Conservation (phyloP, 192 early-diverging fungal genomes). For the Rhizophagus sp. region DNA sequence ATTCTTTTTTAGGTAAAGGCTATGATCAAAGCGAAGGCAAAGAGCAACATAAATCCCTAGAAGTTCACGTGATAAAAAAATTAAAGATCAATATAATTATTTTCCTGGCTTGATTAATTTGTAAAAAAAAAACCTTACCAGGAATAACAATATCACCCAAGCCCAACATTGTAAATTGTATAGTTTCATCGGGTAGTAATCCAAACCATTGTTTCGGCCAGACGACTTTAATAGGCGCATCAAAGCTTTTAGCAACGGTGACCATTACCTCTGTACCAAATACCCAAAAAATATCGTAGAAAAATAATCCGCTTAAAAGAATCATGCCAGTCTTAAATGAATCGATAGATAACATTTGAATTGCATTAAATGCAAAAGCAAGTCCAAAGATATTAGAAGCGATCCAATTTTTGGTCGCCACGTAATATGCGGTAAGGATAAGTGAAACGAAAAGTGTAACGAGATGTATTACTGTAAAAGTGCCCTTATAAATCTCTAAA, state of each 20-base stretch:
- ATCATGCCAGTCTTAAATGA: conserved; percentile 98
- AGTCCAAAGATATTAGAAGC: conserved; percentile 86
- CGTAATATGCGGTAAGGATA: conserved; percentile 71
- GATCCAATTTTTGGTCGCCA: conserved; percentile 90
- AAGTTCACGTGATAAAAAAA: background rate
- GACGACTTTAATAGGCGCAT: conserved; percentile 95
- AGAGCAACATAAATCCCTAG: conserved; percentile 88
- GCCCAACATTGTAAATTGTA: conserved; percentile 88
- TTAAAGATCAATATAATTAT: background rate
- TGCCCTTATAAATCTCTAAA: conserved; percentile 53
- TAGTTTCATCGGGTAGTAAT: conserved; percentile 44
- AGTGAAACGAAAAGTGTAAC: conserved; percentile 55
- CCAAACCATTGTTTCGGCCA: conserved; percentile 75
- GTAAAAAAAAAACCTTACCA: conserved; percentile 47
- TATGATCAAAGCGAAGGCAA: conserved; percentile 86
- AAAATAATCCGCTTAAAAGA: conserved; percentile 85
- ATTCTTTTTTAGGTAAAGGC: conserved; percentile 63
- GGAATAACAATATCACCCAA: conserved; percentile 97
- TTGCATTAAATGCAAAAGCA: conserved; percentile 82
- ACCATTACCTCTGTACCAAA: conserved; percentile 99
- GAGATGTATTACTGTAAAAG: conserved; percentile 71
- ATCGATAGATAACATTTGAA: conserved; percentile 86
- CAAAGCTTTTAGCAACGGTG: conserved; percentile 92
- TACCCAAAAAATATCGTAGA: conserved; percentile 99
- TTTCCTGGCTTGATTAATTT: background rate